phyloP scores from a whole-genome alignment of 352 stramenopile species.

The Blastocystis sp. region DNA sequence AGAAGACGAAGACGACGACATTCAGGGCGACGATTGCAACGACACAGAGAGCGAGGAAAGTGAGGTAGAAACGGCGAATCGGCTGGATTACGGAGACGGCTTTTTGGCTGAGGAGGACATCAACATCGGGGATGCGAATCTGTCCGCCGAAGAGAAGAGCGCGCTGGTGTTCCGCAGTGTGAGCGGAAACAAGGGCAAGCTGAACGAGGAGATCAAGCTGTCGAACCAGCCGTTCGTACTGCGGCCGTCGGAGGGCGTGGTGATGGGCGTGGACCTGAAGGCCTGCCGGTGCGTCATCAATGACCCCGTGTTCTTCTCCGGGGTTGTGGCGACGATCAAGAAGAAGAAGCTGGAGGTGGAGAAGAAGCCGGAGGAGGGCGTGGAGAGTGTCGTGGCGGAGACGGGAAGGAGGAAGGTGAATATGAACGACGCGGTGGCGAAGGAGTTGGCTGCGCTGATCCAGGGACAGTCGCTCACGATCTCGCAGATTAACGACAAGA shows the following conservation, averaged over 20 bases:
- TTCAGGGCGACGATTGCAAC: constrained; percentile 53
- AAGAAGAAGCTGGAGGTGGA: constrained; percentile 15
- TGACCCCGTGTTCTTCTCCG: constrained; percentile 47
- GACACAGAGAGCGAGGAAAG: constrained; percentile 46
- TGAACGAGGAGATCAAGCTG: not conserved
- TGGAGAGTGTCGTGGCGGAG: not conserved
- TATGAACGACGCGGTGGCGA: constrained; percentile 45
- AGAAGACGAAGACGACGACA: not conserved
- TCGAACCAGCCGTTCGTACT: constrained; percentile 36
- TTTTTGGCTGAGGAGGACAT: constrained; percentile 63
- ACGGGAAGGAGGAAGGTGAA: constrained; percentile 1
- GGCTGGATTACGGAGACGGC: constrained; percentile 55
- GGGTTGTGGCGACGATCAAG: not conserved
- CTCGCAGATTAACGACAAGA: constrained; percentile 50
- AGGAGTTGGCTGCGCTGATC: constrained; percentile 13
- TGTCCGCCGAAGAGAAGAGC: constrained; percentile 56
- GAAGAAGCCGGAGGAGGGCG: not conserved
- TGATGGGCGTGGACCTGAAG: constrained; percentile 17
- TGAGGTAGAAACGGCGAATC: constrained; percentile 32
- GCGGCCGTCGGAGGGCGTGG: not conserved
- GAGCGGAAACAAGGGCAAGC: constrained; percentile 65
- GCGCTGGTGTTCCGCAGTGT: constrained; percentile 65
- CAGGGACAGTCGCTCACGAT: constrained; percentile 37
- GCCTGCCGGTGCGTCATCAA: constrained; percentile 17
- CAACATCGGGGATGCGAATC: constrained; percentile 44